phyloP scores from a whole-genome alignment of 805 yeast species.

The Crinitomyces ghanaensis region DNA sequence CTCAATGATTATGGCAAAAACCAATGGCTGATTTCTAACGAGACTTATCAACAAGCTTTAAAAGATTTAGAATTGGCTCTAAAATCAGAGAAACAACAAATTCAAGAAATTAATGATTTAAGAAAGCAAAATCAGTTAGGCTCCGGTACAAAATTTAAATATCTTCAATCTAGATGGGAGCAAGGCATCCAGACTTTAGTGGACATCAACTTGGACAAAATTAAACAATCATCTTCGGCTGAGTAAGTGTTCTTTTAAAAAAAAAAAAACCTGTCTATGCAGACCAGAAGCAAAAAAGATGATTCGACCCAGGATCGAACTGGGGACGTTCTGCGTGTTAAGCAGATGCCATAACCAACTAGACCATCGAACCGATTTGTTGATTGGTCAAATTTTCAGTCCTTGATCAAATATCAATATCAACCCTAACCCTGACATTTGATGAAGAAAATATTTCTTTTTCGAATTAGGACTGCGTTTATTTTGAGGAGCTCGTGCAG shows the following conservation, averaged over 20 bases:
- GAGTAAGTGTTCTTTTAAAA: no score
- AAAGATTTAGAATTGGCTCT: slow-evolving; percentile 15
- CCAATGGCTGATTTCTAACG: slow-evolving; percentile 24
- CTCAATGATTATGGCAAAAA: slow-evolving; percentile 20
- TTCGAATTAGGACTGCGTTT: no score
- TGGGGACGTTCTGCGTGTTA: slow-evolving; percentile 99
- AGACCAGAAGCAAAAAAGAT: no score
- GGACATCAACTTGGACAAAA: slow-evolving; percentile 15
- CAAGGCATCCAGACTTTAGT: slow-evolving; percentile 11
- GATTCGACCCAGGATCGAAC: slow-evolving; percentile 99
- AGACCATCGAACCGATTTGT: slow-evolving; percentile 80
- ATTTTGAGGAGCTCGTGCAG: no score
- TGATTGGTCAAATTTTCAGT: no score
- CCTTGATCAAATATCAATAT: no score
- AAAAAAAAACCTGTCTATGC: no score
- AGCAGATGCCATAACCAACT: slow-evolving; percentile 99
- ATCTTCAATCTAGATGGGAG: slow-evolving; percentile 17
- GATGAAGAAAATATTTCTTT: no score
- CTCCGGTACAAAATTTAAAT: slow-evolving; percentile 12
- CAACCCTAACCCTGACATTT: no score
- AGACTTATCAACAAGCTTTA: slow-evolving; percentile 18
- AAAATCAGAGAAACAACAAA: slow-evolving; percentile 6
- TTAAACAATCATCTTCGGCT: no score
- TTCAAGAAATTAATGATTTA: slow-evolving; percentile 12
- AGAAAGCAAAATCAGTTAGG: slow-evolving; percentile 14